Base-by-base conservation (phyloP, 805 yeast genomes). In the Sugiyamaella lignohabitans region DNA sequence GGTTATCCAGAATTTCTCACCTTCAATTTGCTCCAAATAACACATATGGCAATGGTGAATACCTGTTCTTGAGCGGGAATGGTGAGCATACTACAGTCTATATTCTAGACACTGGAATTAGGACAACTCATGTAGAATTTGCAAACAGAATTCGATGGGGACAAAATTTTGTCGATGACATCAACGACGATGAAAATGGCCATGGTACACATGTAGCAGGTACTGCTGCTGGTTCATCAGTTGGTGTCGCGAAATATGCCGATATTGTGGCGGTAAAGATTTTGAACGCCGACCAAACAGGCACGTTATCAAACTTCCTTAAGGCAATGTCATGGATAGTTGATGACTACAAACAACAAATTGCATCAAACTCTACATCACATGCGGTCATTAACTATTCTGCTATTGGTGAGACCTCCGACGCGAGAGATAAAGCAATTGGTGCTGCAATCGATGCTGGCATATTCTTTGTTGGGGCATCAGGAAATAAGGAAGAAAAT, bases 121-220 rank as follows among this genome's bases (percentile, higher is more conserved):
- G 82, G 56, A 73, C 80, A 43, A 69, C 74, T 16, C 96, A 88
- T 64, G 73, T 71, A 30, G 93, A 87, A 60, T 88, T 88, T 59
- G 82, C 70, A 8, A 89, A 89, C 40, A 79, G 96, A 69, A 95
- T 95, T 39, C 63, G 63, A 35, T 86, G 94, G 94, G 95, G 95
- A 56, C 74, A 80, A 43, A 86, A 94, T 48, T 73, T 86, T 55
- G 95, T 94, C 55, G 57, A 66, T 44, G 82, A 81, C 58, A 87
- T 80, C 57, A 74, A 74, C 45, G 87, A 82, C 55, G 96, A 89
- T 64, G 93, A 87, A 45, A 84, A 86, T 59, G 97, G 96, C 43
- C 97, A 88, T 67, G 97, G 97, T 60, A 87, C 96, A 40, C 97
- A 88, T 62, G 87, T 94, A 70, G 95, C 96, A n/a, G 97, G 96